Percentiles rank a stretch among this genome's conserved stretches.
phyloP scores from a whole-genome alignment of 441 rosid species.

The Erodium moschatum region DNA sequence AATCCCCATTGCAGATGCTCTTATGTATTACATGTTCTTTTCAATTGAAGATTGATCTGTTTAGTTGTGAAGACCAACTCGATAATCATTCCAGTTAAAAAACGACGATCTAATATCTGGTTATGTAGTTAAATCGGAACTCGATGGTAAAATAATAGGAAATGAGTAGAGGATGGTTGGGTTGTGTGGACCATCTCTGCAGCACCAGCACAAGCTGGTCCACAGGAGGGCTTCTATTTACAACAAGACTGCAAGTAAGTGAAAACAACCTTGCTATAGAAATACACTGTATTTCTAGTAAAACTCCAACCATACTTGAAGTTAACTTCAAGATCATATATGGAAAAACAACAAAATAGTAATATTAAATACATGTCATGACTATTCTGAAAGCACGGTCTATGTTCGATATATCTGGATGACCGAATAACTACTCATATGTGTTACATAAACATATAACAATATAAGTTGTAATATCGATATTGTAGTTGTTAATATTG shows the following conservation, averaged over 20 bases:
- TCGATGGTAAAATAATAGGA: neutral
- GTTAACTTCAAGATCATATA: neutral
- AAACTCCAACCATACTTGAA: neutral
- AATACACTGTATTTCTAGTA: neutral
- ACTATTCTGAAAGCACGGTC: neutral
- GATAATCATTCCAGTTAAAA: too few species aligned
- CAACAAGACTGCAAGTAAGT: neutral
- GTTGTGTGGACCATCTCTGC: neutral
- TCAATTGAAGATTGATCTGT: too few species aligned
- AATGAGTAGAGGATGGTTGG: neutral
- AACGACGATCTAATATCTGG: too few species aligned
- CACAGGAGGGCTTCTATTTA: constrained; percentile 6
- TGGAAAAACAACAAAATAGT: neutral
- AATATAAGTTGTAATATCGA: too few species aligned
- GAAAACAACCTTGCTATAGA: constrained; percentile 2
- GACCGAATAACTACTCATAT: neutral
- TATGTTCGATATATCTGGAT: neutral
- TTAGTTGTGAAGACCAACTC: too few species aligned
- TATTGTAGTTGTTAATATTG: too few species aligned
- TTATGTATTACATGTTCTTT: too few species aligned
- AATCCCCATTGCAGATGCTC: too few species aligned
- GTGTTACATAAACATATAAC: neutral
- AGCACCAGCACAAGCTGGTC: neutral
- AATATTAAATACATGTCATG: neutral
- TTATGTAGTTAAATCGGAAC: too few species aligned